Evolutionary conservation across 2,329 filamentous ascomycete genomes (phyloP), one percentile per base, ranked within the genome.

Genomic region (Tolypocladium tundrense): DNA sequence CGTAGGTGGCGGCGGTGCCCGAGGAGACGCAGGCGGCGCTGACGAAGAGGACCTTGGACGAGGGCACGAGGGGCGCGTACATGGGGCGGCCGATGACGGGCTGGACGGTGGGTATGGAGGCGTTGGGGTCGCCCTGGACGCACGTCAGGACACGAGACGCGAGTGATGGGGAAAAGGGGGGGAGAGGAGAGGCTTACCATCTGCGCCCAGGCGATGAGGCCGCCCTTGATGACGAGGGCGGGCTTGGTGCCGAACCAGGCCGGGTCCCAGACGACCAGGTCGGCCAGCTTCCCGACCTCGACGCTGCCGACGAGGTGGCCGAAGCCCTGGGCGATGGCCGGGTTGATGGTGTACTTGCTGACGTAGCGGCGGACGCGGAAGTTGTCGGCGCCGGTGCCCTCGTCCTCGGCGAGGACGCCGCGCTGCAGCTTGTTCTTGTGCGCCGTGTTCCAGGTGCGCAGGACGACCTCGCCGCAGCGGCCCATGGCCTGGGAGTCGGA

Each of bases 401-500:
- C 79, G 66, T 97, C 93, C 75, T 96, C 89, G 8, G 82, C 77
- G 35, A 97, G 74, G 1, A 73, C 68, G 0, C 93, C 93, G 10
- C 92, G 83, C 74, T 97, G 91, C 21, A 86, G 70, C 74, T 96
- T 96, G 72, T 97, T 97, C 82, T 97, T 97, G 75, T 97, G 91
- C 0, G 93, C 93, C 2, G 93, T 97, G 73, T 97, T 92, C 93
- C 93, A 97, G 0, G 93, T 97, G 14, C 93, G 84, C 31, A 95
- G 79, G 60, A 97, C 85, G 57, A 97, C 93, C 76, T 97, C 93
- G 62, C 93, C 93, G 69, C 91, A 96, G 55, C 93, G 88, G 58
- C 93, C 93, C 93, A 97, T 97, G 66, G 93, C 93, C 74, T 97
- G 93, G 0, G 88, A 93, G 75, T 97, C 93, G 1, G 88, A 92